Evolutionary conservation across 2,329 filamentous ascomycete genomes (phyloP), one percentile per base, ranked within the genome.

Genomic region (Fusarium austroafricanum): DNA sequence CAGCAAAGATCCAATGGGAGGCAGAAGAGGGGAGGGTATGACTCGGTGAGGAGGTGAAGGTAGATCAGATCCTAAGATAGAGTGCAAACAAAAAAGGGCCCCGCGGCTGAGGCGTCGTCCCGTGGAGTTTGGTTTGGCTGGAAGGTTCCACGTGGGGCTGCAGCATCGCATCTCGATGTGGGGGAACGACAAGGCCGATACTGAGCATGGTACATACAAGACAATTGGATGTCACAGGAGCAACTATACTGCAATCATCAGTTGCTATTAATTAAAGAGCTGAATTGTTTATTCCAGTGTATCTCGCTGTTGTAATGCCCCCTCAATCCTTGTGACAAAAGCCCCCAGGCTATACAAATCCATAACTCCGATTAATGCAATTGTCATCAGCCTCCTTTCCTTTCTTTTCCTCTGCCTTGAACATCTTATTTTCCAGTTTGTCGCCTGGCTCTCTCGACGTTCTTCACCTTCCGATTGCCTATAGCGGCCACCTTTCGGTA

Each of bases 401-500:
- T 15, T 31, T 54, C 28, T 37, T 61, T 44, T 50, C 57, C 11
- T 29, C n/a, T 42, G 21, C 37, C 45, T 45, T 10, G 2, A 29
- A 11, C 18, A n/a, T 21, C 57, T 75, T 40, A 65, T 44, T 51
- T 68, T 89, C 2, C 92, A 55, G 72, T 65, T 50, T 79, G 73
- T 23, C 70, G 49, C n/a, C 67, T 55, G 28, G 60, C 72, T 49
- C 80, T 75, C 20, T 83, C 79, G 14, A 84, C 80, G 56, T 87
- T 88, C 76, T 83, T 82, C 37, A 90, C 82, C 62, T 80, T 82
- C 54, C 87, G 82, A 43, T 84, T 83, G 9, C 82, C 81, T 72
- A 86, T 84, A 33, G 87, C 83, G 70, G 86, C 82, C 14, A 87
- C 88, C 63, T 83, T 84, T 64, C 87, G 82, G 76, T 89, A 89